Evolutionary conservation across 768 basidiomycete species (phyloP).

Genomic region (Lactarius vividus): DNA sequence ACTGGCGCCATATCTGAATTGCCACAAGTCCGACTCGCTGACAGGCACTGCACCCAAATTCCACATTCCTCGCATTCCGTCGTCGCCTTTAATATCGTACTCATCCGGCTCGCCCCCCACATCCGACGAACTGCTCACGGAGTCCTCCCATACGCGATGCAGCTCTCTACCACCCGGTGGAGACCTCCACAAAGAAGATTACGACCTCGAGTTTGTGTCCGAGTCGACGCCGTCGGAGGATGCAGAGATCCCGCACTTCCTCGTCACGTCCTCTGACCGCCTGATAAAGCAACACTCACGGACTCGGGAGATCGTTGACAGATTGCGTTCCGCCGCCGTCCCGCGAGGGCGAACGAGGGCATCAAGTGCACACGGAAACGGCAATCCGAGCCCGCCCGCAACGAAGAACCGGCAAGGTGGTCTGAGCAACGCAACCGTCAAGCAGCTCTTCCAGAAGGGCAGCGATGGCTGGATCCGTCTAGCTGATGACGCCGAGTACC

Average conservation of each 20-base stretch:
- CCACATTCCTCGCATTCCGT: conserved; percentile 26
- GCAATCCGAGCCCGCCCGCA: background rate
- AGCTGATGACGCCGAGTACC: conserved; percentile 15
- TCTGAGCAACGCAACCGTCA: conserved; percentile 21
- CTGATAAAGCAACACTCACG: conserved; percentile 48
- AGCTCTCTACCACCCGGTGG: conserved; percentile 37
- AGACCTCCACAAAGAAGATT: conserved; percentile 52
- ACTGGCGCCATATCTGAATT: background rate
- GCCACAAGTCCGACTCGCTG: background rate
- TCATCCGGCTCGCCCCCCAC: conserved; percentile 47
- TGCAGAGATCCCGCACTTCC: conserved; percentile 37
- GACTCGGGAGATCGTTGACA: conserved; percentile 60
- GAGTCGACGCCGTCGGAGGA: conserved; percentile 28
- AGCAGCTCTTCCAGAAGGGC: conserved; percentile 27
- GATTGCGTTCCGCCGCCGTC: conserved; percentile 42
- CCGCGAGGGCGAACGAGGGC: conserved; percentile 28
- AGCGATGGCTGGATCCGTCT: conserved; percentile 29
- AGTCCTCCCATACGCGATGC: conserved; percentile 33
- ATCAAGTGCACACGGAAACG: background rate
- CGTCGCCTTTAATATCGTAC: conserved; percentile 35
- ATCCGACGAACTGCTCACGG: conserved; percentile 31
- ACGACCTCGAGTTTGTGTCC: conserved; percentile 48
- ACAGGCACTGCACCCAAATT: conserved; percentile 17
- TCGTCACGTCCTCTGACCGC: conserved; percentile 33
- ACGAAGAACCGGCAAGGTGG: conserved; percentile 14